Base-by-base conservation (phyloP, 441 rosid species). In the Omphalea diandra region DNA sequence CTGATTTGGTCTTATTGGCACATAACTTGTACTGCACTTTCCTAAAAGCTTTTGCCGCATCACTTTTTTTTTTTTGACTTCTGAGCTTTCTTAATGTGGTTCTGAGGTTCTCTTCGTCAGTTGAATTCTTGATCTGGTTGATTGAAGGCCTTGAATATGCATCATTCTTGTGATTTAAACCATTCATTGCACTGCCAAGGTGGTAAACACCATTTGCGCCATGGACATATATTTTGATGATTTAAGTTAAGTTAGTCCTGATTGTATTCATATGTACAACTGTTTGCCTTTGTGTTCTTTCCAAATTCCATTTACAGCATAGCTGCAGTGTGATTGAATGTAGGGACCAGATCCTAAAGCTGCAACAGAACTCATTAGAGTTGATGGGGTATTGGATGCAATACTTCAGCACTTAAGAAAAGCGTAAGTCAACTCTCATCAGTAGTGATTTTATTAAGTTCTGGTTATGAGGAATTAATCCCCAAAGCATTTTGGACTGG, bases 261-360 rank as follows among this genome's bases (percentile, higher is more conserved):
- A 12, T n/a, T 58, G 18, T 29, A 40, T 70, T 38, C 12, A 22
- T 50, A 69, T 27, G 26, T 44, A 24, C 5, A 49, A 46, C 7
- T 54, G 36, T 61, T 7, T 66, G 38, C 44, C 3, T 61, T n/a
- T 38, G 18, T 53, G 29, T 49, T 59, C 76, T 73, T 63, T 56
- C 55, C 57, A 75, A 70, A 24, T 54, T 75, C 60, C 78, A 63
- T 75, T 72, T 77, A 76, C 74, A 73, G 24, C 72, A 68, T 80
- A 65, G 47, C 78, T 67, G 72, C 77, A 64, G 72, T 33, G 40
- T 72, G 65, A 57, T 62, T 87, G 79, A 36, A 72, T 76, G 59
- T 78, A 94, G 98, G 99, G 99, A 71, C 98, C 97, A 46, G 95
- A 88, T 76, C 81, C 93, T 76, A 90, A 86, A 82, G 96, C 92